phyloP scores from a whole-genome alignment of 177 flowering plant species.

The Vitis hybrid region DNA sequence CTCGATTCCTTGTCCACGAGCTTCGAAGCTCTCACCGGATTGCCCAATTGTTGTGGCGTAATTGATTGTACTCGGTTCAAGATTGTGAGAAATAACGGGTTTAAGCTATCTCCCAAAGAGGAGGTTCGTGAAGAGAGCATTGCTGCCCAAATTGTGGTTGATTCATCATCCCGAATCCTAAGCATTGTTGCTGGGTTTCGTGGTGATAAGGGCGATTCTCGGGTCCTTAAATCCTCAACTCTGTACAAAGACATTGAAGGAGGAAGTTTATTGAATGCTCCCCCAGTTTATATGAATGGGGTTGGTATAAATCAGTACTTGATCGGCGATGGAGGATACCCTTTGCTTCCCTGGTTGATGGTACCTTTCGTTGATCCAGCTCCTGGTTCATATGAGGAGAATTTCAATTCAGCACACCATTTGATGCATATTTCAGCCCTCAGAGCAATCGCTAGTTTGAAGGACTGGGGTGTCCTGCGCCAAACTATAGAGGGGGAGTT shows the following conservation, averaged over 20 bases:
- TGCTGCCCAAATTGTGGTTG: constrained; percentile 74
- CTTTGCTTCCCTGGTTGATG: constrained; percentile 83
- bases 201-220: constrained; percentile 48
- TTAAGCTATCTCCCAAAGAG: not conserved
- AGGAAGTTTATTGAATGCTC: constrained; percentile 38
- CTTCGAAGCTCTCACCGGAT: constrained; percentile 47
- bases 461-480: constrained; percentile 74
- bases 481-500: constrained; percentile 58
- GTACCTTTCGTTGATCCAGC: constrained; percentile 48
- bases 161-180: constrained; percentile 58
- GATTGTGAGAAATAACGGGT: constrained; percentile 5
- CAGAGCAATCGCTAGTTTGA: constrained; percentile 59
- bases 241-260: constrained; percentile 55
- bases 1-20: constrained; percentile 41
- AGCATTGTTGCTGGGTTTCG: constrained; percentile 68
- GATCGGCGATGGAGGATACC: constrained; percentile 56
- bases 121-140: constrained; percentile 27
- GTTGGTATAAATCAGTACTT: constrained; percentile 58
- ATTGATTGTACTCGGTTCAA: constrained; percentile 56
- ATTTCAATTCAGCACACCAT: constrained; percentile 43
- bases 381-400: constrained; percentile 45
- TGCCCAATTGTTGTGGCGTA: constrained; percentile 83
- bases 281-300: constrained; percentile 29
- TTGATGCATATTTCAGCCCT: constrained; percentile 40
- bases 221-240: constrained; percentile 51